Conservation (phyloP, 2,329 filamentous ascomycete genomes). For the Cladorrhinum sp. region DNA sequence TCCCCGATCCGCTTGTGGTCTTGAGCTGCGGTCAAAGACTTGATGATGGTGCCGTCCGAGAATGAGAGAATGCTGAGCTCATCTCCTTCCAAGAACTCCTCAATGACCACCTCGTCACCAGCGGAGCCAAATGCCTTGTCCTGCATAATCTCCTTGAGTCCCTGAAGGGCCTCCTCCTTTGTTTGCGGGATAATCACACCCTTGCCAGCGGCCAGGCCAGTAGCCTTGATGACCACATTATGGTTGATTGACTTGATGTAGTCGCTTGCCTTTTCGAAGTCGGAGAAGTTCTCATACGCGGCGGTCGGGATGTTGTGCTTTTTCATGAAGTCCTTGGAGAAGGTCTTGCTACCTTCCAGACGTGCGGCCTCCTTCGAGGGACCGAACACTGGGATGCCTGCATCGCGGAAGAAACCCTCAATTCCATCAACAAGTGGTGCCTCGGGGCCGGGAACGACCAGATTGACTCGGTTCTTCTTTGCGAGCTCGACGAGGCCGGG, state of each 20-base stretch:
- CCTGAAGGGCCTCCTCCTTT: constrained; percentile 77
- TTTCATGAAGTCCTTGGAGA: constrained; percentile 97
- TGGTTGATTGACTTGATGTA: constrained; percentile 72
- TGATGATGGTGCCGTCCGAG: constrained; percentile 81
- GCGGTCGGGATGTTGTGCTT: constrained; percentile 87
- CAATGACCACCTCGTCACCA: constrained; percentile 89
- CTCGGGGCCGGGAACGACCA: constrained; percentile 89
- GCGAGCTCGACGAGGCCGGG: constrained; percentile 72
- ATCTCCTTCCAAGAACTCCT: constrained; percentile 88
- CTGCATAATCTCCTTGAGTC: constrained; percentile 86
- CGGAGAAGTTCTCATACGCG: constrained; percentile 81
- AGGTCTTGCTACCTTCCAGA: constrained; percentile 96
- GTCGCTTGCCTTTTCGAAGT: constrained; percentile 66
- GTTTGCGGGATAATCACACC: constrained; percentile 85
- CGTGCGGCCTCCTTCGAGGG: constrained; percentile 78
- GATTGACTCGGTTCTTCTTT: constrained; percentile 67
- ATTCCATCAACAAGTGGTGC: constrained; percentile 91
- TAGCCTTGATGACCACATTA: constrained; percentile 89
- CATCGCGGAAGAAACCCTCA: constrained; percentile 72
- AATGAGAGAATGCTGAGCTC: constrained; percentile 91
- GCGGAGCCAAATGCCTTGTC: constrained; percentile 81
- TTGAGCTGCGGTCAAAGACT: constrained; percentile 83
- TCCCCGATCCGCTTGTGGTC: constrained; percentile 96
- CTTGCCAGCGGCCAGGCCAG: constrained; percentile 88
- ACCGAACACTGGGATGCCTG: constrained; percentile 78